A percentile compares a stretch with the other conserved stretches of the same genome.
Conservation (phyloP, 1,139 yeast species). For the Geotrichum siamense region DNA sequence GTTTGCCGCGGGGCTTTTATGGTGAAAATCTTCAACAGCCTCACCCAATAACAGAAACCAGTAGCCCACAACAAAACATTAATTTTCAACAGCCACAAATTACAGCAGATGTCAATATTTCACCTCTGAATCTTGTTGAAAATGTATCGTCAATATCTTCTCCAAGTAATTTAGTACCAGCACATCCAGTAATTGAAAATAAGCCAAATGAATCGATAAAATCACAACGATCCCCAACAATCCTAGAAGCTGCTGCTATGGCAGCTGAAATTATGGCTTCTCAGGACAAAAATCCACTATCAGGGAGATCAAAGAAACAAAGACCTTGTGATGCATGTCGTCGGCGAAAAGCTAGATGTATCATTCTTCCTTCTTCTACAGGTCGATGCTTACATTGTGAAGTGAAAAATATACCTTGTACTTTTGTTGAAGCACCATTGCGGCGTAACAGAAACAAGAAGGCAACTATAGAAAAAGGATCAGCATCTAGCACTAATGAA, state of each 20-base stretch:
- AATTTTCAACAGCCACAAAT: not conserved
- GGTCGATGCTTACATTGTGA: slow-evolving; percentile 34
- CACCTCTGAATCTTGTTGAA: not conserved
- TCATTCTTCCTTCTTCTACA: slow-evolving; percentile 31
- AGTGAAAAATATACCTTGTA: slow-evolving; percentile 32
- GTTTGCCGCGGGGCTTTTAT: not conserved
- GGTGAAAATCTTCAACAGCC: not conserved
- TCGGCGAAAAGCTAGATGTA: slow-evolving; percentile 35
- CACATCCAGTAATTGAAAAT: no score
- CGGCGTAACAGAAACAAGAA: slow-evolving; percentile 21
- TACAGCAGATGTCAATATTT: not conserved
- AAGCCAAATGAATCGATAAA: no score
- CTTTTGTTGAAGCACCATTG: slow-evolving; percentile 32
- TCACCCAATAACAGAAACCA: not conserved
- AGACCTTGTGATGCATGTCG: slow-evolving; percentile 33
- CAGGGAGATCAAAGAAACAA: slow-evolving; percentile 6
- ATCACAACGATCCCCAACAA: slow-evolving; percentile 15
- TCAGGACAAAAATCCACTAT: slow-evolving; percentile 1
- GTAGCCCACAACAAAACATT: not conserved
- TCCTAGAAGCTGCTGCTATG: slow-evolving; percentile 19
- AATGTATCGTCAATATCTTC: no score
- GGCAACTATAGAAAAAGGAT: slow-evolving; percentile 12
- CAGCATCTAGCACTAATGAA: slow-evolving; percentile 15
- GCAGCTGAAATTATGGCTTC: slow-evolving; percentile 18
- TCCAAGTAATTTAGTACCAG: not conserved